These are phyloP conservation scores for Nidularia pulvinata DNA, from an alignment of 768 basidiomycete species.

Conservation along the genomic window DNA sequence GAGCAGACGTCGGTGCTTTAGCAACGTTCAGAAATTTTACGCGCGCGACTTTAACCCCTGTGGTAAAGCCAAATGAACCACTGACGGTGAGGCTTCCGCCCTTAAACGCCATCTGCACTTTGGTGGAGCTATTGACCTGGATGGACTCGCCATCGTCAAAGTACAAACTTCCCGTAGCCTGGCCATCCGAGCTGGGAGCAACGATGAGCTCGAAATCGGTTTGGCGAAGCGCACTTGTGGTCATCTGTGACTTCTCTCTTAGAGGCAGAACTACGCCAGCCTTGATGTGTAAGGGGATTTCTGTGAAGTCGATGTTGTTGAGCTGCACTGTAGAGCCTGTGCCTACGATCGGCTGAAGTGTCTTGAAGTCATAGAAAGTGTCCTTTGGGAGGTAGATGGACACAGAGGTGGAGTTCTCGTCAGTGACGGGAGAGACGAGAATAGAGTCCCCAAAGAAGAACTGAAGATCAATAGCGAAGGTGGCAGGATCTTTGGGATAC, in stretches of 20 bases:
- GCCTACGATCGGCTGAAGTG: slow-evolving; percentile 46
- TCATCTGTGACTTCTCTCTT: slow-evolving; percentile 55
- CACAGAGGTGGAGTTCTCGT: slow-evolving; percentile 58
- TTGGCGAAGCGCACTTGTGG: slow-evolving; percentile 51
- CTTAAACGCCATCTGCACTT: slow-evolving; percentile 28
- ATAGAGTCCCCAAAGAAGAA: slow-evolving; percentile 71
- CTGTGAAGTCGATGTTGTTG: slow-evolving; percentile 46
- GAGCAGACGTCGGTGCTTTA: slow-evolving; percentile 22
- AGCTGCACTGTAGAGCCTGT: slow-evolving; percentile 41
- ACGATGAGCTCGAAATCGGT: slow-evolving; percentile 64
- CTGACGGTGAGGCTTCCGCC: slow-evolving; percentile 25
- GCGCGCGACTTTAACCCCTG: slow-evolving; percentile 31
- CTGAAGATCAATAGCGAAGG: slow-evolving; percentile 63
- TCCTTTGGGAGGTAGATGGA: slow-evolving; percentile 63
- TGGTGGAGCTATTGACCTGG: slow-evolving; percentile 23
- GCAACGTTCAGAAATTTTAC: slow-evolving; percentile 37
- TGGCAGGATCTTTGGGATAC: slow-evolving; percentile 61
- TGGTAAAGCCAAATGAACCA: slow-evolving; percentile 34
- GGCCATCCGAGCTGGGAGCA: slow-evolving; percentile 50
- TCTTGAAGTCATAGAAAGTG: slow-evolving; percentile 64
- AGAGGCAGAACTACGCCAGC: slow-evolving; percentile 62
- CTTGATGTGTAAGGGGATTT: slow-evolving; percentile 64
- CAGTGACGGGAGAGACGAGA: slow-evolving; percentile 69
- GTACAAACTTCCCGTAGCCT: slow-evolving; percentile 54
- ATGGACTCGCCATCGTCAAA: slow-evolving; percentile 66